A percentile compares a stretch with the other conserved stretches of the same genome.
phyloP scores from a whole-genome alignment of 148 eudicot species.

The Mesembryanthemum crystallinum region DNA sequence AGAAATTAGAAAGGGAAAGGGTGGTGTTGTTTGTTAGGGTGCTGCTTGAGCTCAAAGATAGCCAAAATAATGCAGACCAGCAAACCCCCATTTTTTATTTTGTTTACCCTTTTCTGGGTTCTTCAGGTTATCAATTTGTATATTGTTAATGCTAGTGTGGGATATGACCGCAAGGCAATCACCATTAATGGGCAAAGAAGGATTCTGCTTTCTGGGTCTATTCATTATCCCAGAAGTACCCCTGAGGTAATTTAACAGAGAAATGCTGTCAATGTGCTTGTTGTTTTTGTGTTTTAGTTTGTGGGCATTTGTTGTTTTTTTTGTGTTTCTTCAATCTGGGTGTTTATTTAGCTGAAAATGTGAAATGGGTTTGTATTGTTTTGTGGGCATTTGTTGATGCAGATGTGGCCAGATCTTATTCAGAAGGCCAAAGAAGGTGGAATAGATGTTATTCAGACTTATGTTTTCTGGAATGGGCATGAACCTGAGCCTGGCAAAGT shows the following conservation, averaged over 20 bases:
- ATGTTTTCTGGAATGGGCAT: slow-evolving; percentile 98
- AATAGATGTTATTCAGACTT: slow-evolving; percentile 83
- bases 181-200: slow-evolving; percentile 70
- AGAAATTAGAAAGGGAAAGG: no score
- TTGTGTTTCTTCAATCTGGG: slow-evolving; percentile 3
- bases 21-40: neutral
- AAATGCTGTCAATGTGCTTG: slow-evolving; percentile 3
- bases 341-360: slow-evolving; percentile 17
- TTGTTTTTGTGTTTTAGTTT: neutral
- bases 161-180: slow-evolving; percentile 68
- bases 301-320: slow-evolving; percentile 10
- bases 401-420: slow-evolving; percentile 99
- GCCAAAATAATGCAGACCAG: slow-evolving; percentile 1
- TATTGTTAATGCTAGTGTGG: slow-evolving; percentile 50
- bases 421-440: slow-evolving; percentile 92
- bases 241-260: slow-evolving; percentile 62
- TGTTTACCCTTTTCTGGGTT: slow-evolving; percentile 31
- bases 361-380: neutral
- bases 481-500: slow-evolving; percentile 88
- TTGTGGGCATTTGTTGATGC: slow-evolving; percentile 15
- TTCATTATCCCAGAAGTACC: slow-evolving; percentile 91
- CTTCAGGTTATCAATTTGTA: slow-evolving; percentile 36
- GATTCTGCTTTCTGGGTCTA: slow-evolving; percentile 91
- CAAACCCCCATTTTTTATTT: slow-evolving; percentile 18
- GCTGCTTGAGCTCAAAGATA: slow-evolving; percentile 27